Conservation (phyloP, 106 monocot species). For the Alisma plantagoaquatica region DNA sequence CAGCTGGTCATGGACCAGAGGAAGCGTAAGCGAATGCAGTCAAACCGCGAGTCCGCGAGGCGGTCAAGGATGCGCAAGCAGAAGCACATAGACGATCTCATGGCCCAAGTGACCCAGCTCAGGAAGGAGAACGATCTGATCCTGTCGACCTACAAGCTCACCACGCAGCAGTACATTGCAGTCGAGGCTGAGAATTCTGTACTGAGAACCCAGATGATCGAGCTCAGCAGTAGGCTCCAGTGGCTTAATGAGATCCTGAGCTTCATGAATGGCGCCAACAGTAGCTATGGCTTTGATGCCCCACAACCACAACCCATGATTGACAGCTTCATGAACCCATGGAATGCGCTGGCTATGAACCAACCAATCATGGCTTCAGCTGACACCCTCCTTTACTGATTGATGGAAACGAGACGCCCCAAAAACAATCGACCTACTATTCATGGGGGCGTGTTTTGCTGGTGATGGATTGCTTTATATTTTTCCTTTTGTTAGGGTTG, state of each 20-base stretch:
- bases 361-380: conserved; percentile 31
- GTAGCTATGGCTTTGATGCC: background rate
- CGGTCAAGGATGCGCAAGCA: conserved; percentile 71
- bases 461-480: too few relatives aligned
- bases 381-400: conserved; percentile 29
- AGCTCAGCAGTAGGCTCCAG: conserved; percentile 39
- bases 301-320: too few relatives aligned
- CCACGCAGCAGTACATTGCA: conserved; percentile 26
- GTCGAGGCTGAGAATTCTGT: conserved; percentile 50
- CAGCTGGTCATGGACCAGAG: conserved; percentile 23
- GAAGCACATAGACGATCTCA: conserved; percentile 66
- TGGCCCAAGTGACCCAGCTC: conserved; percentile 27
- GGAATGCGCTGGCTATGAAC: conserved; percentile 17
- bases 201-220: conserved; percentile 40
- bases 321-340: conserved; percentile 13
- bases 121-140: conserved; percentile 39
- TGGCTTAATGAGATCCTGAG: conserved; percentile 39
- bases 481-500: too few relatives aligned
- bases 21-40: conserved; percentile 55
- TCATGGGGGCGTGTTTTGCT: too few relatives aligned
- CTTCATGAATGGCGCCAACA: conserved; percentile 16
- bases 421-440: too few relatives aligned
- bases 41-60: conserved; percentile 75
- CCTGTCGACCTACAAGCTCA: conserved; percentile 17
- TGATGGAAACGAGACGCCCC: too few relatives aligned